Evolutionary conservation across 2,329 filamentous ascomycete genomes (phyloP), one percentile per base, ranked within the genome.

Genomic region (Pestalotiopsis sp.): DNA sequence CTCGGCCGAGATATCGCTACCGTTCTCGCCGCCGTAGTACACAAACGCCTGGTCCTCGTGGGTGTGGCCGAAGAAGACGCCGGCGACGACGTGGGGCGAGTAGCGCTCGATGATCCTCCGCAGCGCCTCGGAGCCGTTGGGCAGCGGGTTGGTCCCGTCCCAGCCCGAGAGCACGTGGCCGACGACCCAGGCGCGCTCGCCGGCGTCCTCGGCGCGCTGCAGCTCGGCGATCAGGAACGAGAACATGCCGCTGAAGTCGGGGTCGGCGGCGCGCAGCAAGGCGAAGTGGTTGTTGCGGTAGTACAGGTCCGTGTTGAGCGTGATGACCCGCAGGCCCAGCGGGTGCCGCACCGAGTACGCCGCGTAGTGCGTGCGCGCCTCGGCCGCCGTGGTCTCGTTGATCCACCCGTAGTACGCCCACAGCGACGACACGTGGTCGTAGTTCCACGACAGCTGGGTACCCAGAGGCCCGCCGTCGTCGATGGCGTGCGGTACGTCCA

Each of bases 371-470:
- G 82, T 77, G 3, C 81, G 77, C 2, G 87, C 87, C 73, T 87
- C 74, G 2, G 79, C 75, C 1, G 83, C 85, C 4, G 82, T 81
- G 14, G 78, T 72, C 12, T 76, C 74, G 68, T 82, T 80, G 64
- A 89, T 82, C 86, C 87, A 89, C 20, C 84, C 84, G 69, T 88
- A 84, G 68, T 88, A 83, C 71, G 84, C 79, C 87, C 87, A 89
- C 0, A 89, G 78, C 13, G 77, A 78, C n/a, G 86, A 81, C 17
- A 89, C 79, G 71, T 89, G 86, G 31, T 87, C 80, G 71, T 86
- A 88, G 71, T 89, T 88, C 87, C 87, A 89, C 66, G 83, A 86
- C 71, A 86, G 83, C 71, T 90, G 87, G 69, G 84, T 76, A 1
- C 86, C 85, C 1, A 89, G 78, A 1, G 81, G 80, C 0, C 85